These are phyloP conservation scores for Pigoraptor vietnamica DNA, from an alignment of 78 protist genomes.

Conservation along the genomic window DNA sequence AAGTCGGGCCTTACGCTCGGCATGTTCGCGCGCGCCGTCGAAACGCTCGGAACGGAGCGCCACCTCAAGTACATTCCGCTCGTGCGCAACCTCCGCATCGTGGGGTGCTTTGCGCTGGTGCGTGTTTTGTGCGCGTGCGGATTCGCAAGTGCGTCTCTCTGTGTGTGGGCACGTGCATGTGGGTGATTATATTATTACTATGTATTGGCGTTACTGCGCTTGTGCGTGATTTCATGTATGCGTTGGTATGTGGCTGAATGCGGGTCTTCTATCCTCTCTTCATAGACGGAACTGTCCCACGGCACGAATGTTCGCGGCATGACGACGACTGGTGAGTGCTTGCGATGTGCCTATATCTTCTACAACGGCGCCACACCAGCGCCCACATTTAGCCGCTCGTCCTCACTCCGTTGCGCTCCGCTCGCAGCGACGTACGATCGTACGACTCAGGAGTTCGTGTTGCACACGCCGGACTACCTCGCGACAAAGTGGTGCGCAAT, in stretches of 20 bases:
- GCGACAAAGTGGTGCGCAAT: too few relatives aligned
- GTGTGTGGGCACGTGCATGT: neutral
- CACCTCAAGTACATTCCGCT: neutral
- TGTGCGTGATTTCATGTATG: too few relatives aligned
- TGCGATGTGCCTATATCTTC: too few relatives aligned
- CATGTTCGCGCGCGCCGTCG: neutral
- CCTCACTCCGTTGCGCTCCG: too few relatives aligned
- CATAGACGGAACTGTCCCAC: constrained; percentile 6
- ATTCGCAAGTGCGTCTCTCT: neutral
- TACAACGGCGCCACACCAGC: too few relatives aligned
- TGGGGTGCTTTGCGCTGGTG: constrained; percentile 7
- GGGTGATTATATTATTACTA: too few relatives aligned
- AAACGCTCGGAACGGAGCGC: neutral
- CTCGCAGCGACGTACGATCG: constrained; percentile 37
- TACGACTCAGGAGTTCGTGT: constrained; percentile 6
- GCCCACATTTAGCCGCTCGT: too few relatives aligned
- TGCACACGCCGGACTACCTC: constrained; percentile 19
- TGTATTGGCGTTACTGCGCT: too few relatives aligned
- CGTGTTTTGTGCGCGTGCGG: too few relatives aligned
- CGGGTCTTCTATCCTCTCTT: neutral
- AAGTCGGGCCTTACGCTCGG: neutral
- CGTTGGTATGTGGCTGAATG: too few relatives aligned
- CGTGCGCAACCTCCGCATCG: neutral
- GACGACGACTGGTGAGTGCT: constrained; percentile 12
- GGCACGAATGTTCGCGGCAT: constrained; percentile 47